These are phyloP conservation scores for Oryza meridionalis DNA, from an alignment of 176 grass and related monocot species.

Conservation along the genomic window DNA sequence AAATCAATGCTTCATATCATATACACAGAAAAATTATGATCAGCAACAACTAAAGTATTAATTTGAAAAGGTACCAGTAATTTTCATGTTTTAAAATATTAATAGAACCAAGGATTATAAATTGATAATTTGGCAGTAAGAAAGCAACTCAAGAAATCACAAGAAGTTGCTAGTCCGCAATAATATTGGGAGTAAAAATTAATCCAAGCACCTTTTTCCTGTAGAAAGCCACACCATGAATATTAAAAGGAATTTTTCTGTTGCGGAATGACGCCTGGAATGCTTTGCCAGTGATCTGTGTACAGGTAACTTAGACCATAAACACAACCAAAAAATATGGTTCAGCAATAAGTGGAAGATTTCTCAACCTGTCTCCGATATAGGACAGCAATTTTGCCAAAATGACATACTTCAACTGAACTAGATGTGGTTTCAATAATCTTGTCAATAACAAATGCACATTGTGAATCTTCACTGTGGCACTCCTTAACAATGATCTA, in stretches of 20 bases:
- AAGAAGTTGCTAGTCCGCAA: constrained; percentile 25
- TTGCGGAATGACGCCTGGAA: constrained; percentile 88
- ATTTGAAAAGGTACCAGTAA: constrained; percentile 28
- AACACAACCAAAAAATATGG: constrained; percentile 42
- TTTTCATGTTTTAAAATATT: constrained; percentile 31
- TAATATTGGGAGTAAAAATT: constrained; percentile 24
- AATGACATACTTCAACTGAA: constrained; percentile 52
- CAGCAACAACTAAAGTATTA: constrained; percentile 14
- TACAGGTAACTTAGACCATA: constrained; percentile 35
- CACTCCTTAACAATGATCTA: constrained; percentile 94
- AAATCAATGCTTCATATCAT: background rate
- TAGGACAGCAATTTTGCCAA: constrained; percentile 79
- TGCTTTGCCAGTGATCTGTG: constrained; percentile 89
- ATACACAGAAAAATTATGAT: constrained; percentile 4
- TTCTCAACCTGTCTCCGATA: constrained; percentile 84
- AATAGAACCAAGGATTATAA: constrained; percentile 19
- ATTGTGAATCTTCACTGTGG: constrained; percentile 89
- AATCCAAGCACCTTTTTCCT: constrained; percentile 79
- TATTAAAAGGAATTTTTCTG: constrained; percentile 97
- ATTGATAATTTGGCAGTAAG: background rate
- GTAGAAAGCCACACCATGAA: constrained; percentile 95
- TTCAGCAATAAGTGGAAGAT: constrained; percentile 21
- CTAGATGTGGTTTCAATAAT: constrained; percentile 83
- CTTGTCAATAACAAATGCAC: constrained; percentile 95
- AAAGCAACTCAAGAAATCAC: constrained; percentile 30